These are phyloP conservation scores for Aaosphaeria arxii DNA, from an alignment of 2,329 filamentous ascomycete species.

Conservation along the genomic window DNA sequence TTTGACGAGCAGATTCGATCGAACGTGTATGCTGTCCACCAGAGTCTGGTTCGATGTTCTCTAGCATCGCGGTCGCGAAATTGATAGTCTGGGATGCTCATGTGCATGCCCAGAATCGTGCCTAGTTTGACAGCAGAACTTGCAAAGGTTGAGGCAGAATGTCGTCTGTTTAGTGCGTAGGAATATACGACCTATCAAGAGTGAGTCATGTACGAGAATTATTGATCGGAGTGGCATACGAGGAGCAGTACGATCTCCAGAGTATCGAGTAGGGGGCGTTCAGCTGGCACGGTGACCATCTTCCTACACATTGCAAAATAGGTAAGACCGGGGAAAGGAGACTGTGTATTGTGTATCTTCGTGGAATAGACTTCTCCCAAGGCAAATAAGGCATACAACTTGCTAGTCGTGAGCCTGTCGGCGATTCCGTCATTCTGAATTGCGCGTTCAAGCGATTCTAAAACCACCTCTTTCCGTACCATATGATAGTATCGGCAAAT, in stretches of 20 bases:
- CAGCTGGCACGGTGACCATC: conserved; percentile 40
- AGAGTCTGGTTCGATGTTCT: conserved; percentile 31
- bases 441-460: conserved; percentile 37
- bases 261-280: conserved; percentile 43
- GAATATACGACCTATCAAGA: conserved; percentile 43
- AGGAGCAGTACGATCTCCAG: conserved; percentile 46
- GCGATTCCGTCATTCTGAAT: conserved; percentile 23
- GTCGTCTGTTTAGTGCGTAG: conserved; percentile 43
- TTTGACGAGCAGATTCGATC: conserved; percentile 35
- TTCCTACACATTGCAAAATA: conserved; percentile 45
- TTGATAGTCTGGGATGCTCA: conserved; percentile 40
- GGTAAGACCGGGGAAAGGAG: conserved; percentile 42
- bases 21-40: conserved; percentile 34
- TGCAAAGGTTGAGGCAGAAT: conserved; percentile 44
- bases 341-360: conserved; percentile 14
- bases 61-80: conserved; percentile 34
- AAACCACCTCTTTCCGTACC: conserved; percentile 38
- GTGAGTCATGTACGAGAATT: not conserved
- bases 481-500: conserved; percentile 44
- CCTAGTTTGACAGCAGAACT: conserved; percentile 45
- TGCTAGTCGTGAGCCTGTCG: not conserved
- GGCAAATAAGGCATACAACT: not conserved
- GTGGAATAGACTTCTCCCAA: not conserved
- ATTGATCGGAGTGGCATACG: conserved; percentile 23
- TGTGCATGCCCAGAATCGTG: conserved; percentile 46